Conservation (phyloP, 2,329 filamentous ascomycete genomes). For the Monilinia laxa region DNA sequence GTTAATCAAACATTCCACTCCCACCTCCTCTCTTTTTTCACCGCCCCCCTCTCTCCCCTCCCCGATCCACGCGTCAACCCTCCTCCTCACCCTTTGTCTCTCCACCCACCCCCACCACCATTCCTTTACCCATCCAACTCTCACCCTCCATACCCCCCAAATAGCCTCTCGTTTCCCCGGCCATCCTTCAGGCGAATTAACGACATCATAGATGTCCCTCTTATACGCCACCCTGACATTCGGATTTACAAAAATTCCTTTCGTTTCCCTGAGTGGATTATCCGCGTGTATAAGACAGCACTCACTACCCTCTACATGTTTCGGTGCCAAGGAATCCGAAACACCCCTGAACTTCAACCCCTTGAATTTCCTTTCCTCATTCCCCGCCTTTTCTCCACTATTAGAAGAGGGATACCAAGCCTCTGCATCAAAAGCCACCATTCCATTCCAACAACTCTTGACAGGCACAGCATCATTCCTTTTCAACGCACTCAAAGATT, state of each 20-base stretch:
- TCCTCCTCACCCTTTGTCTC: not conserved
- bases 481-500: slow-evolving; percentile 55
- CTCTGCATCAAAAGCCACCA: slow-evolving; percentile 52
- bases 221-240: slow-evolving; percentile 66
- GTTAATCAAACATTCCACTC: slow-evolving; percentile 47
- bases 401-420: slow-evolving; percentile 48
- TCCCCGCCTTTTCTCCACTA: not conserved
- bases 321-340: slow-evolving; percentile 56
- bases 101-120: slow-evolving; percentile 5
- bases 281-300: slow-evolving; percentile 75
- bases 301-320: slow-evolving; percentile 74
- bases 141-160: slow-evolving; percentile 9
- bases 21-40: not conserved
- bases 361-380: not conserved
- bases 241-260: slow-evolving; percentile 67
- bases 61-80: not conserved
- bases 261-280: slow-evolving; percentile 48
- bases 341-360: slow-evolving; percentile 59
- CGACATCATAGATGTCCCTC: slow-evolving; percentile 46
- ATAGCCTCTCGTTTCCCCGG: slow-evolving; percentile 11
- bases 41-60: not conserved
- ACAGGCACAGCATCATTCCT: slow-evolving; percentile 52
- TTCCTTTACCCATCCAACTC: not conserved
- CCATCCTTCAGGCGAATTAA: slow-evolving; percentile 29
- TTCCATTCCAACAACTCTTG: slow-evolving; percentile 56